Evolutionary conservation across 495 filamentous ascomycete species (phyloP).

Genomic region (Annulohypoxylon bovei): DNA sequence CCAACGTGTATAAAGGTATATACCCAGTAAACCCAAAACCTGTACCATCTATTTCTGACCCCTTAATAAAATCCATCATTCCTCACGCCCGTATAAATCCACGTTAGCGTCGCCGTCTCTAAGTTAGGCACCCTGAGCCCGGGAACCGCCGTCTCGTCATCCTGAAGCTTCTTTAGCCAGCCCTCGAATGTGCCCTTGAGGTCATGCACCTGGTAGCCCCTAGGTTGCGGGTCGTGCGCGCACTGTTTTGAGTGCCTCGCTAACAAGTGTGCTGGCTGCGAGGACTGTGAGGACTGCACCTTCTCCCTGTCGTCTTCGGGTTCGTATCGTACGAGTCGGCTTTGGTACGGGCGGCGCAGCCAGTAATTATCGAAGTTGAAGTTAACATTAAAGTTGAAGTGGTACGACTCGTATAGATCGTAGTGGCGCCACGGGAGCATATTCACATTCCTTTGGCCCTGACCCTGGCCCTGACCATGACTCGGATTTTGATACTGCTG

Average conservation of each 20-base stretch:
- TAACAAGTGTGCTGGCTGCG: background rate
- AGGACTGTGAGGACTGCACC: conserved; percentile 10
- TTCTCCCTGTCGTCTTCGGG: conserved; percentile 50
- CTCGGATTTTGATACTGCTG: conserved; percentile 20
- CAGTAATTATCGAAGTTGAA: conserved; percentile 58
- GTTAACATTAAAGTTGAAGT: conserved; percentile 60
- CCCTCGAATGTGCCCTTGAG: conserved; percentile 44
- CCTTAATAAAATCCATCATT: conserved; percentile 25
- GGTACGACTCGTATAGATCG: conserved; percentile 58
- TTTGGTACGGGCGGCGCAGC: conserved; percentile 55
- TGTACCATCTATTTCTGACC: background rate
- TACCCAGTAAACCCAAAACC: background rate
- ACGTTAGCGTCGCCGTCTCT: conserved; percentile 45
- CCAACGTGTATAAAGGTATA: conserved; percentile 5
- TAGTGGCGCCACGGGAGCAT: conserved; percentile 37
- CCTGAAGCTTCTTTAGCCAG: conserved; percentile 36
- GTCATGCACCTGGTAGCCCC: conserved; percentile 42
- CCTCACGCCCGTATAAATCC: conserved; percentile 42
- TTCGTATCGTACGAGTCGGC: conserved; percentile 56
- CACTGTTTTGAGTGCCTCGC: conserved; percentile 38
- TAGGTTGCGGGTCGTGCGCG: conserved; percentile 37
- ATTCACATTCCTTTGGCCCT: background rate
- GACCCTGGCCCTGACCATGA: background rate
- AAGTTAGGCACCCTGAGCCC: conserved; percentile 31
- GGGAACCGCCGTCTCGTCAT: conserved; percentile 23